Conservation (phyloP, 768 basidiomycete species). For the Boletus coccyginus region DNA sequence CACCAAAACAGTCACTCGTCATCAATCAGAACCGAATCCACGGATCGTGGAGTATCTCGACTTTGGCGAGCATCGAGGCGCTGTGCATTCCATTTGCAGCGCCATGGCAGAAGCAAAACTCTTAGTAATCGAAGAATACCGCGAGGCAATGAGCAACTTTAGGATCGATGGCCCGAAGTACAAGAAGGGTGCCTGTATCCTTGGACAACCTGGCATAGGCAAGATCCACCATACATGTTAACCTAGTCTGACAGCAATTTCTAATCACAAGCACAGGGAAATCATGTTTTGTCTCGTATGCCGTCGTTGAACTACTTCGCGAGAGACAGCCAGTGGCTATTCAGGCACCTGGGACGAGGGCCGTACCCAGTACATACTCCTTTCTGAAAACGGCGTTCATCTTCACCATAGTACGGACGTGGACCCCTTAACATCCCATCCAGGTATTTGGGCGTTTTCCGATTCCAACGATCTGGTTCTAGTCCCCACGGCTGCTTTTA, state of each 20-base stretch:
- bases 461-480: not conserved
- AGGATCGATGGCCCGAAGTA: not conserved
- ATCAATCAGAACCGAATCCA: not conserved
- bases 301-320: not conserved
- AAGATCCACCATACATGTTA: not conserved
- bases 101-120: not conserved
- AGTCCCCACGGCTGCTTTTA: no score
- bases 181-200: not conserved
- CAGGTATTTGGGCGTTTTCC: not conserved
- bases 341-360: not conserved
- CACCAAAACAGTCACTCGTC: no score
- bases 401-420: not conserved
- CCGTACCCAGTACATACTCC: no score
- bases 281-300: not conserved
- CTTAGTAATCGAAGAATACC: not conserved
- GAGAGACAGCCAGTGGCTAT: not conserved
- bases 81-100: not conserved
- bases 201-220: not conserved
- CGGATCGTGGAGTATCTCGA: not conserved
- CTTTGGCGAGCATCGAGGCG: not conserved
- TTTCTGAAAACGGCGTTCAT: not conserved
- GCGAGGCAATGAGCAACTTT: not conserved
- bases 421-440: no score
- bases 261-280: not conserved
- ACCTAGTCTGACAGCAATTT: no score